These are phyloP conservation scores for Aegilops umbellulata DNA, from an alignment of 176 grass and related monocot species.

Conservation along the genomic window DNA sequence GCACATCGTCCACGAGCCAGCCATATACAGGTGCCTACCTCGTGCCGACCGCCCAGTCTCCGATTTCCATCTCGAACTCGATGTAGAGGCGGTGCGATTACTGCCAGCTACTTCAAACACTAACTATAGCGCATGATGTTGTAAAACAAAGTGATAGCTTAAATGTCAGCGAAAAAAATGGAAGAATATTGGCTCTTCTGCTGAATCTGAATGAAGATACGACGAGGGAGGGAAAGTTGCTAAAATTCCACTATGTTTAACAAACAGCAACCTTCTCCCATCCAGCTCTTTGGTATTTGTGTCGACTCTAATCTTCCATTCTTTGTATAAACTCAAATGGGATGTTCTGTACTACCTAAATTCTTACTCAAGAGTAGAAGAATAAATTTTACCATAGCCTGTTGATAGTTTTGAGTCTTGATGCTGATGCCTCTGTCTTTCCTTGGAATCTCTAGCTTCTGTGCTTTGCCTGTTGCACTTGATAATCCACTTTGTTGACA, in stretches of 20 bases:
- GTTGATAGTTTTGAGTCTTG: too few species aligned
- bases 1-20: slow-evolving; percentile 77
- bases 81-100: neutral
- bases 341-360: too few species aligned
- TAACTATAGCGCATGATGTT: neutral
- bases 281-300: too few species aligned
- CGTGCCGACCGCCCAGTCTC: neutral
- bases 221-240: neutral
- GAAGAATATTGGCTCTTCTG: neutral
- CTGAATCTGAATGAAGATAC: neutral
- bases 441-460: too few species aligned
- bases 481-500: too few species aligned
- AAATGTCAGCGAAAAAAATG: neutral
- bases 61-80: neutral
- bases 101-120: neutral
- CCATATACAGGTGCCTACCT: slow-evolving; percentile 59
- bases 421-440: too few species aligned
- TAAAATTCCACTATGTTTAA: neutral
- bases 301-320: too few species aligned
- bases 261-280: neutral
- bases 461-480: too few species aligned
- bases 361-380: too few species aligned
- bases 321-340: too few species aligned
- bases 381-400: too few species aligned
- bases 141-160: neutral